Evolutionary conservation across 83 land plant species (phyloP).

Genomic region (Thuja plicata): DNA sequence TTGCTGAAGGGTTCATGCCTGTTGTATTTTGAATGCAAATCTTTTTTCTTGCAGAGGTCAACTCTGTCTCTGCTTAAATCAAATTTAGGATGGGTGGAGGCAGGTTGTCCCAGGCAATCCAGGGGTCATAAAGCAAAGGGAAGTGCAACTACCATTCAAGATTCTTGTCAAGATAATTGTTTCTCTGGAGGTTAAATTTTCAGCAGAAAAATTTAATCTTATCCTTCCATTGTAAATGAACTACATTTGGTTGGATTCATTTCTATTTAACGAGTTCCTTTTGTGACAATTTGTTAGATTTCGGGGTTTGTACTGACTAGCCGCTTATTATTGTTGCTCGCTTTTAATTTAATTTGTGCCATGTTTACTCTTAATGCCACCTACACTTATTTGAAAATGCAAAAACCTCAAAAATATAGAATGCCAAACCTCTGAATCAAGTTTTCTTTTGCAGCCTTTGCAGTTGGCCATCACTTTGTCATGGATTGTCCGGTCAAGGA

Average conservation of each 20-base stretch:
- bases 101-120: constrained; percentile 4
- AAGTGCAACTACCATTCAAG: constrained; percentile 9
- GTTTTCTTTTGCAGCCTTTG: constrained; percentile 17
- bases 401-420: not conserved
- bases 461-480: constrained; percentile 1
- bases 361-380: not conserved
- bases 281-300: not conserved
- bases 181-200: not conserved
- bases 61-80: constrained; percentile 16
- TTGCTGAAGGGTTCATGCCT: constrained; percentile 3
- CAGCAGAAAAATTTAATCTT: not conserved
- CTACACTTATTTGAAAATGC: not conserved
- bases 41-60: constrained; percentile 7
- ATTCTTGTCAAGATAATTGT: not conserved
- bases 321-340: not conserved
- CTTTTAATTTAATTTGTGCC: not conserved
- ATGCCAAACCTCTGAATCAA: constrained; percentile 9
- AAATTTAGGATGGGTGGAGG: constrained; percentile 14
- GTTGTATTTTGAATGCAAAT: not conserved
- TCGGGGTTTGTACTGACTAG: not conserved
- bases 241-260: not conserved
- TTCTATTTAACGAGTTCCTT: not conserved
- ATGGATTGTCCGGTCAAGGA: not conserved
- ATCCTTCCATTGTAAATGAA: not conserved
- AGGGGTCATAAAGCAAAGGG: constrained; percentile 9